These are phyloP conservation scores for Orbilia quercus DNA, from an alignment of 2,329 filamentous ascomycete species.

Conservation along the genomic window DNA sequence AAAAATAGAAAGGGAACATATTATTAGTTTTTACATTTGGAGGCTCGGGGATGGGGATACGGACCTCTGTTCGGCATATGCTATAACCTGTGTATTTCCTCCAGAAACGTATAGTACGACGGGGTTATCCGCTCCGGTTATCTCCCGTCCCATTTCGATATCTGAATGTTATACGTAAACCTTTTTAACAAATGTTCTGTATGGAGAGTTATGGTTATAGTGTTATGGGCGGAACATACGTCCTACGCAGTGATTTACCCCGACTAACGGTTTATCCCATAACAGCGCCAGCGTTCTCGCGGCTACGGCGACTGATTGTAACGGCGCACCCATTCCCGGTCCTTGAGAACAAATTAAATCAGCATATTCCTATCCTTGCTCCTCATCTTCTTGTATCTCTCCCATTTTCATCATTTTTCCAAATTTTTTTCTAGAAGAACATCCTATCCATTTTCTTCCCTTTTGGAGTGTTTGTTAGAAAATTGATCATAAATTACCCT, in stretches of 20 bases:
- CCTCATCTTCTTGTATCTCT: not conserved
- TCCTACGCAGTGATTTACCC: slow-evolving; percentile 97
- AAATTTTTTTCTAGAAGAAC: no score
- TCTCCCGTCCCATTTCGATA: slow-evolving; percentile 96
- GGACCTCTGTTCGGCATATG: slow-evolving; percentile 84
- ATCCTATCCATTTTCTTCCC: no score
- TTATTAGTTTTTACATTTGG: no score
- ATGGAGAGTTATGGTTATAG: not conserved
- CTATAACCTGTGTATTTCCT: slow-evolving; percentile 97
- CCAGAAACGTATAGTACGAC: slow-evolving; percentile 96
- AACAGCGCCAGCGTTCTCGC: slow-evolving; percentile 83
- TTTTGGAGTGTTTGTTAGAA: not conserved
- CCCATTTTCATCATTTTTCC: not conserved
- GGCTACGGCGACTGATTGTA: slow-evolving; percentile 85
- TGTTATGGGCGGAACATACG: slow-evolving; percentile 66
- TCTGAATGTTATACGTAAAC: no score
- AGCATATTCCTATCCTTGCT: slow-evolving; percentile 1
- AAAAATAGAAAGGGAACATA: no score
- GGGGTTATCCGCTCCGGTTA: slow-evolving; percentile 89
- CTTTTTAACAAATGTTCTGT: no score
- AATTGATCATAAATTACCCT: slow-evolving; percentile 65
- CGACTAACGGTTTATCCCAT: slow-evolving; percentile 88
- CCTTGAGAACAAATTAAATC: slow-evolving; percentile 63
- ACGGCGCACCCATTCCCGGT: slow-evolving; percentile 93
- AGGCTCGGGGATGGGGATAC: no score